Evolutionary conservation across 495 filamentous ascomycete genomes (phyloP), one percentile per base, ranked within the genome.

Genomic region (Alectoria sarmentosa): DNA sequence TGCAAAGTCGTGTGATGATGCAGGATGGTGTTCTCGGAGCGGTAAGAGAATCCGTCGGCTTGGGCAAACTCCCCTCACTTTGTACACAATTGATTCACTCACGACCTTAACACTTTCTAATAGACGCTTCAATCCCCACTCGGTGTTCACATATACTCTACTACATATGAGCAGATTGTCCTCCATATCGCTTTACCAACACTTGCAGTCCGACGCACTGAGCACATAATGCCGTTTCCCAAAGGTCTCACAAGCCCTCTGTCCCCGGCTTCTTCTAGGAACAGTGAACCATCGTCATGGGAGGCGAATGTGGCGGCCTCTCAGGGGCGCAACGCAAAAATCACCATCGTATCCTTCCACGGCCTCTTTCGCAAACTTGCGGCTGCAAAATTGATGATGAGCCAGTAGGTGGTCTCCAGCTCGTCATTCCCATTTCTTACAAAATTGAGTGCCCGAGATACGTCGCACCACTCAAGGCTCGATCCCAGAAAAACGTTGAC

Each of bases 261-360:
- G 26, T 55, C 52, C 34, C 28, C 52, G 17, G 28, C 52, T 19
- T 32, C 52, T 36, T 55, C 52, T n/a, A 14, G 52, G 30, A 55
- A 55, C 15, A 55, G 52, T 55, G 52, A 55, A 19, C 52, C 52
- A 10, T 55, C 52, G 15, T 55, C 52, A 55, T 55, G 52, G 52
- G 52, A 30, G 28, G 52, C 28, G 21, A 55, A 55, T 34, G 52
- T 55, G 5, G 30, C 52, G 28, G 52, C 52, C 30, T 55, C 28
- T 17, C 52, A 55, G 34, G 52, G 52, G 52, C 52, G 4, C 10
- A 55, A 55, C 17, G 52, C 52, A 34, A 55, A 55, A n/a, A 55
- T 55, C 17, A 34, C 52, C 30, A 34, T 55, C 6, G 52, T 55
- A n/a, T 55, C 52, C 52, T 55, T 19, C 17, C 28, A 34, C 52